phyloP scores from a whole-genome alignment of 2,329 filamentous ascomycete genomes.

The Paraphoma sp. region DNA sequence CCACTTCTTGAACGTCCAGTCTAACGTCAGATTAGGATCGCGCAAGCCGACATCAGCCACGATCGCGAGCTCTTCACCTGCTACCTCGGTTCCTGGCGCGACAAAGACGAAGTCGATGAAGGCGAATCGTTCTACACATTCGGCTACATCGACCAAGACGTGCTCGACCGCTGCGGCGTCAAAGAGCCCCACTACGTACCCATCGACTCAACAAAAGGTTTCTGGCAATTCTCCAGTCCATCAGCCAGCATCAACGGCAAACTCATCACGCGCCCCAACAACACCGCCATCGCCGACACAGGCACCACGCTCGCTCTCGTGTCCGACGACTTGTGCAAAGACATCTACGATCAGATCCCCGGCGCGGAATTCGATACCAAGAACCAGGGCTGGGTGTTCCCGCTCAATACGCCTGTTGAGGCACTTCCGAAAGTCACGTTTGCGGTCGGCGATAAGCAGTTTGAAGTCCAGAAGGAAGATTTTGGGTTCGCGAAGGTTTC shows the following conservation, averaged over 20 bases:
- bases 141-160: constrained; percentile 60
- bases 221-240: constrained; percentile 65
- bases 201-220: constrained; percentile 64
- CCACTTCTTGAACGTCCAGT: background rate
- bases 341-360: constrained; percentile 65
- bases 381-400: constrained; percentile 62
- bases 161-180: constrained; percentile 55
- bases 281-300: constrained; percentile 65
- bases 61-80: constrained; percentile 22
- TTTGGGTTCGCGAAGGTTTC: constrained; percentile 30
- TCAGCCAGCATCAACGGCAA: constrained; percentile 56
- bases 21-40: background rate
- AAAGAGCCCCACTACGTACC: constrained; percentile 61
- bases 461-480: constrained; percentile 33
- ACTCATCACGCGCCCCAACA: constrained; percentile 36
- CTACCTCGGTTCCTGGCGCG: constrained; percentile 27
- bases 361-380: constrained; percentile 56
- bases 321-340: constrained; percentile 58
- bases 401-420: constrained; percentile 44
- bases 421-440: constrained; percentile 24
- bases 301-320: constrained; percentile 71
- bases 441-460: constrained; percentile 23
- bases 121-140: constrained; percentile 48
- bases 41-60: constrained; percentile 8
- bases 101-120: constrained; percentile 23